Evolutionary conservation across 192 early-diverging fungal genomes (phyloP), one percentile per base, ranked within the genome.

Genomic region (Coemansia sp.): DNA sequence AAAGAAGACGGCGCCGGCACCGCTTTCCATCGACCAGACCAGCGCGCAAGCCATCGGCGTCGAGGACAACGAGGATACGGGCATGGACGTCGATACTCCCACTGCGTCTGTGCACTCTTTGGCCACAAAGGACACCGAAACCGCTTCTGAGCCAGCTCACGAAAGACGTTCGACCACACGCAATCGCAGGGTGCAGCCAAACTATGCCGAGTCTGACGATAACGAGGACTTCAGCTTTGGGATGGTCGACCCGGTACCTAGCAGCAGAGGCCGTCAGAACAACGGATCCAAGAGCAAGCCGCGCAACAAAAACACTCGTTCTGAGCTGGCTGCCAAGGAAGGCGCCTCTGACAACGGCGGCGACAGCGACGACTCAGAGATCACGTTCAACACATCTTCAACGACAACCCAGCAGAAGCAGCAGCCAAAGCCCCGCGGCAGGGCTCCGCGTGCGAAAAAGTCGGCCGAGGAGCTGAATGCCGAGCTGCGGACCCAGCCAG

Each of bases 291-390:
- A 22, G 22, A 48, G 58, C 38, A 18, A 45, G 59, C 8, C 59
- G 5, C 40, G 5, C 59, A 28, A 3, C 28, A 38, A 36, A 5
- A 20, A 10, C 48, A n/a, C 20, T 30, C 5, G 7, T 33, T n/a
- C 58, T 14, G 32, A 33, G 11, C 36, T 17, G 20, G 51, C 48
- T 18, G 58, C 32, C 11, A 4, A 31, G n/a, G 58, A 60, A 7
- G 22, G 1, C 36, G 14, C 36, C 18, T n/a, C 51, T 18, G 33
- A 58, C 16, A 50, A 61, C 28, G 63, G 50, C 36, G 66, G 48
- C 25, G 77, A 68, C 31, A 80, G 77, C 66, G 73, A 71, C 38
- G 77, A 80, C 60, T 80, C 77, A 55, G 77, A 80, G 63, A 80
- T 80, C 8, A 66, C 77, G 10, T 80, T 80, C 60, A 80, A 80